These are phyloP conservation scores for Paraurostyla sp. DNA, from an alignment of 73 alveolate species.

Conservation along the genomic window DNA sequence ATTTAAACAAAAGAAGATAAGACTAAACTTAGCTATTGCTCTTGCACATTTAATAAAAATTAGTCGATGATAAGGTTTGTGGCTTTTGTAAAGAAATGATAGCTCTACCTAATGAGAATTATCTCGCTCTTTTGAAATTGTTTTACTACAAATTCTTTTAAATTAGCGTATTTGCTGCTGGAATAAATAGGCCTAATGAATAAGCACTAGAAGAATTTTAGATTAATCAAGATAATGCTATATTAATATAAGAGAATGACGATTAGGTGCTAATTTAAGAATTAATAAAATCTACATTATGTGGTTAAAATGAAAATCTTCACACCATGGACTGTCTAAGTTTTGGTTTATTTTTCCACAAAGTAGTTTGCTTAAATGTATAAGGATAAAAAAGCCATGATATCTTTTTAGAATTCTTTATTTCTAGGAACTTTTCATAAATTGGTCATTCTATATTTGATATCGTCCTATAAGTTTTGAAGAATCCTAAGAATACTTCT, in stretches of 20 bases:
- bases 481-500: neutral
- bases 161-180: neutral
- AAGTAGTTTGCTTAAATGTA: neutral
- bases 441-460: slow-evolving; percentile 4
- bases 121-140: neutral
- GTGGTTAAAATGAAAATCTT: slow-evolving; percentile 32
- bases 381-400: slow-evolving; percentile 14
- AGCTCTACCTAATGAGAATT: slow-evolving; percentile 19
- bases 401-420: slow-evolving; percentile 2
- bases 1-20: slow-evolving; percentile 12
- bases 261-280: neutral
- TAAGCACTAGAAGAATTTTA: neutral
- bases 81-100: slow-evolving; percentile 8
- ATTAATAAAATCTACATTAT: neutral
- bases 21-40: neutral
- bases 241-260: too few species aligned
- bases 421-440: neutral
- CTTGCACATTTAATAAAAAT: neutral
- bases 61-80: neutral
- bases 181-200: neutral
- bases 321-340: slow-evolving; percentile 32
- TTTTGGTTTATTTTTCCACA: neutral
- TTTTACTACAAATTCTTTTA: neutral
- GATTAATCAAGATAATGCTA: neutral
- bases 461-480: neutral